These are phyloP conservation scores for Mycena metata DNA, from an alignment of 768 basidiomycete genomes.

Conservation along the genomic window DNA sequence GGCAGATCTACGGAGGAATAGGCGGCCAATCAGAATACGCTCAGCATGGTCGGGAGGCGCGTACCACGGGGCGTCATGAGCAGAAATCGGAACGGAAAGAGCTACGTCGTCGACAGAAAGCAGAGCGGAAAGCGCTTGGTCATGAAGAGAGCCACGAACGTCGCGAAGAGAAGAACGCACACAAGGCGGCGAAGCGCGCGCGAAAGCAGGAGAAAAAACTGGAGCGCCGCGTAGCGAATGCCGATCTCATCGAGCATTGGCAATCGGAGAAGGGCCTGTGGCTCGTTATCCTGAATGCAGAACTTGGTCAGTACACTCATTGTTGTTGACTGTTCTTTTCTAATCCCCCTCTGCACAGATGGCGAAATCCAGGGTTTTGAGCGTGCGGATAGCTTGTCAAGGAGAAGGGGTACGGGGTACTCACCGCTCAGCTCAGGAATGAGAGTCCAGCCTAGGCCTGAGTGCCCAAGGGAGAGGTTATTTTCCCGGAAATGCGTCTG, in stretches of 20 bases:
- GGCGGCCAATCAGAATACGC: background rate
- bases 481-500: no score
- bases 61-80: slow-evolving; percentile 16
- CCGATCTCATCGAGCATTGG: slow-evolving; percentile 42
- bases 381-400: slow-evolving; percentile 33
- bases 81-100: slow-evolving; percentile 1
- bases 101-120: background rate
- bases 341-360: slow-evolving; percentile 34
- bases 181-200: slow-evolving; percentile 15
- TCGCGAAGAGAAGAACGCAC: slow-evolving; percentile 17
- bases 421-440: no score
- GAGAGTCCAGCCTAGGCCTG: no score
- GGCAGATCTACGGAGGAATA: background rate
- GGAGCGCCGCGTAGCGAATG: slow-evolving; percentile 37
- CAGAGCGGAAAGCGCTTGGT: background rate
- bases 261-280: slow-evolving; percentile 39
- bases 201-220: slow-evolving; percentile 30
- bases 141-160: background rate
- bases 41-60: no score
- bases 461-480: no score
- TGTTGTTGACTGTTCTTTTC: background rate
- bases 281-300: slow-evolving; percentile 43
- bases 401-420: no score
- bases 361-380: slow-evolving; percentile 39
- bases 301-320: slow-evolving; percentile 33